Conservation (phyloP, 768 basidiomycete species). For the Suillus discolor region DNA sequence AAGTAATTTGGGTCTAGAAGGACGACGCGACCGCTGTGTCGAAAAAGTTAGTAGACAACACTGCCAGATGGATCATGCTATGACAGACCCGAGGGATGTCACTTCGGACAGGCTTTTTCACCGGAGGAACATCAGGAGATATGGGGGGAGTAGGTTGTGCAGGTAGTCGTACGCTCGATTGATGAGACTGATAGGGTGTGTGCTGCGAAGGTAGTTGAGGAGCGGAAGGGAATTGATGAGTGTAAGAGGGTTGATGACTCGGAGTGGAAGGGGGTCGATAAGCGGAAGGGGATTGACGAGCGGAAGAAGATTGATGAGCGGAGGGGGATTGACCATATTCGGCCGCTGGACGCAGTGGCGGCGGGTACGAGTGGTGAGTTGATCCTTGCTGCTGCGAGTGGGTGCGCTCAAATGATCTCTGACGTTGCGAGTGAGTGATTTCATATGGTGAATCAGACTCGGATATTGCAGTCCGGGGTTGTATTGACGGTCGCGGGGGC, state of each 20-base stretch:
- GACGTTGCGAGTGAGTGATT: background rate
- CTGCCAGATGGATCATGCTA: background rate
- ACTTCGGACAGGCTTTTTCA: background rate
- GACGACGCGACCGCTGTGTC: background rate
- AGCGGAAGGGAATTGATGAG: too few relatives aligned
- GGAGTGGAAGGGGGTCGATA: too few relatives aligned
- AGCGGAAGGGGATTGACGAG: too few relatives aligned
- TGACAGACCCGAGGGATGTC: background rate
- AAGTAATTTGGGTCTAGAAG: background rate
- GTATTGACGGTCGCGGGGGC: background rate
- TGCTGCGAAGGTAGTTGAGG: background rate
- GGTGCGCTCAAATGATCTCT: too few relatives aligned
- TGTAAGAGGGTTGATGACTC: too few relatives aligned
- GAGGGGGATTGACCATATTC: too few relatives aligned
- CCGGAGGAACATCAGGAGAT: background rate
- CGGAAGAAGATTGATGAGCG: too few relatives aligned
- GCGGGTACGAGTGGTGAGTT: too few relatives aligned
- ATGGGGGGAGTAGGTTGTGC: background rate
- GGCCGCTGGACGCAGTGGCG: too few relatives aligned
- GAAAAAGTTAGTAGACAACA: background rate
- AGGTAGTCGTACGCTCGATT: background rate
- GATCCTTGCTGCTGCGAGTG: too few relatives aligned
- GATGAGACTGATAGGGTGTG: background rate
- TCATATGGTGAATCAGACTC: background rate
- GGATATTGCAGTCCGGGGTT: background rate